Evolutionary conservation across 345 rosid species (phyloP), one percentile per base, ranked within the genome.

Genomic region (Erucastrum elatum): DNA sequence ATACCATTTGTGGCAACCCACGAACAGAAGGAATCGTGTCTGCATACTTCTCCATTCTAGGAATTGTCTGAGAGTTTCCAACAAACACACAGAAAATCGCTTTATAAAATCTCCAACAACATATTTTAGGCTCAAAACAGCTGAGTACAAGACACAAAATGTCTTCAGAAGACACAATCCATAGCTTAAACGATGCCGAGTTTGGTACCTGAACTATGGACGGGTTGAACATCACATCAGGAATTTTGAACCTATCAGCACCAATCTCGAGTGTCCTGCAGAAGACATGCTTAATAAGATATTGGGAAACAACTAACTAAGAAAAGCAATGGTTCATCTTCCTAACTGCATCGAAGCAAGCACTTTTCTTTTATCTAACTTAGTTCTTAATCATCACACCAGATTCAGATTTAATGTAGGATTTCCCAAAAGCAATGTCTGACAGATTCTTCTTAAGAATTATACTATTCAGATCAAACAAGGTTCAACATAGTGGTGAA

Each of bases 191-290:
- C 15, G 72, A 21, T 72, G 58, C 60, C 30, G 8, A 7, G 29
- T 16, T 17, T 33, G 25, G 71, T 68, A 93, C 99, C 97, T 89
- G 96, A 76, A 82, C 88, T 79, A 93, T 80, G 68, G 91, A 72
- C 63, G 99, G 98, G 86, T 91, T 91, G 86, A 95, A 93, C 82
- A 95, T 80, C 82, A 93, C 79, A 88, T 95, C 99, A 70, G 99
- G 99, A 77, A 84, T 88, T 89, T 95, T 93, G 83, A 95, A 95
- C 88, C 92, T 91, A 82, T 91, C 97, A 71, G 99, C 83, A 66
- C 99, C 99, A 82, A 95, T 93, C 84, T 95, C 99, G 63, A 95
- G 94, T 65, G 90, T 89, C 88, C 99, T 95, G 85, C 78, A 76
- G 79, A 66, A 71, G 41, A 17, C 31, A 83, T 64, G 68, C 16